Evolutionary conservation across 805 yeast species (phyloP), one percentile per base, ranked within the genome.

Genomic region (Saturnispora galanensis): DNA sequence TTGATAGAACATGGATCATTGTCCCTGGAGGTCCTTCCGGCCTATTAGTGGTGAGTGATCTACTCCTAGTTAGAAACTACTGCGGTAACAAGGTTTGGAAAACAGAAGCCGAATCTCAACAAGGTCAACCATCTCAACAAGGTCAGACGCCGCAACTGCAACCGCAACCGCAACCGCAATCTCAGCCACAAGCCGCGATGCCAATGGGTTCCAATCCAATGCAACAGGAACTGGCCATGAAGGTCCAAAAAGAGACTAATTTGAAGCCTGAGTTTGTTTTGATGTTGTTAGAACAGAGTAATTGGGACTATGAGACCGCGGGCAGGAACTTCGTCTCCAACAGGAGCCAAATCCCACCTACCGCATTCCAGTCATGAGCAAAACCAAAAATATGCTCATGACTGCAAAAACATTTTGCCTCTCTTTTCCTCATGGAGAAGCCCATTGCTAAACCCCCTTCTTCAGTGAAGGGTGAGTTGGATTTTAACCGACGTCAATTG

Each of bases 31-130:
- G 79, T 13, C 72, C 73, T 46, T 84, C 88, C 4, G 66, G 76
- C 29, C 76, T 86, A 68, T 68, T 87, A n/a, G 78, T 93, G 29
- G 96, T 95, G 12, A 82, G 94, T 31, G 98, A 93, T 63, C 60
- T 85, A 58, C 67, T 93, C 42, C 69, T 79, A 12, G 64, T 93
- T 3, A 77, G 95, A 50, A 71, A 80, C 6, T 71, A 66, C 51
- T 70, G 79, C 1, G 77, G 75, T 4, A 53, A 64, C 18, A 68
- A 73, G 26, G 73, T 85, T 0, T 85, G 90, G 89, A 55, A 31
- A 40, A 17, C 13, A 29, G 17, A 36, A 16, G 8, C 26, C 7
- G 26, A 21, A 8, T 21, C 26, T 21, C 26, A 21, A 21, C 26
- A 21, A 21, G 2, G 26, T 21, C 26, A 21, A 21, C 26, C 26